Base-by-base conservation (phyloP, 2,329 filamentous ascomycete species). In the Cladophialophora yegresii region DNA sequence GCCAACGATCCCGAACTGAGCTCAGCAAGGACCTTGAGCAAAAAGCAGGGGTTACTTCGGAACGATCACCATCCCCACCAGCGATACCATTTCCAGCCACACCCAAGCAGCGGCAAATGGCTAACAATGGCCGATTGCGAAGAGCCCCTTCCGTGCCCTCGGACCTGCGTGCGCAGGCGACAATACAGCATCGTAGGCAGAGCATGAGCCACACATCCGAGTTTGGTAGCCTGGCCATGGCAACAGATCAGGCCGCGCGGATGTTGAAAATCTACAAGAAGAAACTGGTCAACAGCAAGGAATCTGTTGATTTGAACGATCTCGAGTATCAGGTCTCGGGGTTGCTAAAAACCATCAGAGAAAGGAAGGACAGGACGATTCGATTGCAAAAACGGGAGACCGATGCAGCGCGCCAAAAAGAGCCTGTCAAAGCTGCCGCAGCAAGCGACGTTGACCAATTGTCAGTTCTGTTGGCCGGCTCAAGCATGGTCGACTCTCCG, bases 201-300 rank as follows among this genome's bases (percentile, higher is more conserved):
- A 67, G 68, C 40, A 67, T 64, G 62, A 68, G 61, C 45, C 64
- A 69, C 20, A 64, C 66, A 32, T 77, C 72, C 57, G 79, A 82
- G 28, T 80, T 80, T 65, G 80, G 81, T 28, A 81, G 78, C 40
- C 67, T 85, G 10, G 78, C 80, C 9, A 77, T 78, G 67, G 82
- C 82, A 1, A 87, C 84, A 0, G 85, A 87, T 64, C 82, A 84
- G 62, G 76, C 87, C 1, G 84, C 82, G 71, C 81, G 84, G 43
- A 83, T 82, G 6, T 75, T 88, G 3, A 81, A 82, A 53, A 80
- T 82, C 0, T 88, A 87, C 70, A 79, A 85, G 20, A 87, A 85
- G 72, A 85, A 85, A 20, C 77, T 78, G 5, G 80, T 79, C 30
- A 43, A 51, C 20, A 67, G 61, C 26, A 77, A 73, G 0, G 82